Percentiles rank a stretch among this genome's conserved stretches.
These are phyloP conservation scores for Cercospora sojina DNA, from an alignment of 2,329 filamentous ascomycete genomes.

Conservation along the genomic window DNA sequence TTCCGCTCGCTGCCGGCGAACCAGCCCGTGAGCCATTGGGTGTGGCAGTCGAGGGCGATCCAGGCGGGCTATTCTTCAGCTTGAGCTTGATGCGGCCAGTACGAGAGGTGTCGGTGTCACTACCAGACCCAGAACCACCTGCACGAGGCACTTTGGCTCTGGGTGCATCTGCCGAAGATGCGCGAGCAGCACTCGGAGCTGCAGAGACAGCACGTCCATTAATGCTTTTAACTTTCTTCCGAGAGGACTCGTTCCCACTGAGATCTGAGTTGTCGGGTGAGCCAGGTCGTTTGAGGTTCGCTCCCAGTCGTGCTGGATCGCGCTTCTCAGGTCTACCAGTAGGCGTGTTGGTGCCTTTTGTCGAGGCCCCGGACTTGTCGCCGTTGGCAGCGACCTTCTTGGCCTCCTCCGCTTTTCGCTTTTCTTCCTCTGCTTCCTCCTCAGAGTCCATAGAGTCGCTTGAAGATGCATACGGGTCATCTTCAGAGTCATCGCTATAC, in stretches of 20 bases:
- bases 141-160: slow-evolving; percentile 15
- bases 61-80: slow-evolving; percentile 51
- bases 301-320: slow-evolving; percentile 50
- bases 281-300: slow-evolving; percentile 73
- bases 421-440: slow-evolving; percentile 58
- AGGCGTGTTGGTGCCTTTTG: slow-evolving; percentile 70
- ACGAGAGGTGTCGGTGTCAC: slow-evolving; percentile 70
- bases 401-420: slow-evolving; percentile 42
- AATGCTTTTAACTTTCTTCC: slow-evolving; percentile 62
- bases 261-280: slow-evolving; percentile 87
- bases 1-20: slow-evolving; percentile 34
- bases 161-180: slow-evolving; percentile 26
- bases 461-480: slow-evolving; percentile 43
- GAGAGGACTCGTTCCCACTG: slow-evolving; percentile 83
- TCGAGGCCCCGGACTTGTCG: slow-evolving; percentile 57
- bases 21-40: slow-evolving; percentile 37
- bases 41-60: slow-evolving; percentile 40
- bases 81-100: slow-evolving; percentile 59
- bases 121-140: slow-evolving; percentile 58
- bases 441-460: slow-evolving; percentile 63
- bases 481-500: slow-evolving; percentile 68
- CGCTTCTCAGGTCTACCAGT: slow-evolving; percentile 57
- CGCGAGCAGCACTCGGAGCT: slow-evolving; percentile 24
- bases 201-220: slow-evolving; percentile 43
- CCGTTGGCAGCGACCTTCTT: slow-evolving; percentile 48